Conservation (phyloP, 2,329 filamentous ascomycete genomes). For the Chrysoporthe cubensis region DNA sequence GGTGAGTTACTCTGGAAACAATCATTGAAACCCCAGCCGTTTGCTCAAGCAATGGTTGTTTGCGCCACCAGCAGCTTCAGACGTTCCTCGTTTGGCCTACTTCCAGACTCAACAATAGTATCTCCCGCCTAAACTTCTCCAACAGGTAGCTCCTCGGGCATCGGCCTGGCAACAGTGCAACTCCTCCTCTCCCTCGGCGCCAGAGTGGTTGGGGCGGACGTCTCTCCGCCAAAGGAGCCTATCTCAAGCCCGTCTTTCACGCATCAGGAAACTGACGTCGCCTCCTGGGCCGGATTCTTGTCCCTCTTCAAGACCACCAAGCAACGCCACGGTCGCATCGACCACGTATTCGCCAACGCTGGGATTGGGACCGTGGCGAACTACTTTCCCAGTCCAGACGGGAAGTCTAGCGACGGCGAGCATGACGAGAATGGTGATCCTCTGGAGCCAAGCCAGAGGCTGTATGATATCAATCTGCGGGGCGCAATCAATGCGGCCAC, state of each 20-base stretch:
- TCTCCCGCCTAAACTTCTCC: background rate
- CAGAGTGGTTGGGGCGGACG: background rate
- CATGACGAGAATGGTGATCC: background rate
- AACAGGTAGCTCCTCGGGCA: conserved; percentile 14
- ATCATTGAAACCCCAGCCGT: background rate
- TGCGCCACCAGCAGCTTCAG: background rate
- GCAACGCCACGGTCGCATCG: background rate
- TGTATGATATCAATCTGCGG: conserved; percentile 41
- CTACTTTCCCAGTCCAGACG: background rate
- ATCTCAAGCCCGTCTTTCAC: background rate
- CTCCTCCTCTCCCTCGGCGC: conserved; percentile 18
- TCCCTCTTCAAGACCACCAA: conserved; percentile 2
- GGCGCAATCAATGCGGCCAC: conserved; percentile 43
- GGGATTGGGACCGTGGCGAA: background rate
- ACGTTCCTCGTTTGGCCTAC: background rate
- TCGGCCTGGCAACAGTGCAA: conserved; percentile 2
- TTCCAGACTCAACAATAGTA: background rate
- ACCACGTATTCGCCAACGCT: conserved; percentile 9
- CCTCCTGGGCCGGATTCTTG: background rate
- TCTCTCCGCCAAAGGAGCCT: background rate
- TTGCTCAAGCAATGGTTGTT: background rate
- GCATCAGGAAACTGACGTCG: background rate
- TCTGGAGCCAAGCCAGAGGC: background rate
- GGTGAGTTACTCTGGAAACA: background rate
- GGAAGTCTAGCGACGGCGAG: background rate